These are phyloP conservation scores for Colletotrichum coccodes DNA, from an alignment of 2,329 filamentous ascomycete species.

Conservation along the genomic window DNA sequence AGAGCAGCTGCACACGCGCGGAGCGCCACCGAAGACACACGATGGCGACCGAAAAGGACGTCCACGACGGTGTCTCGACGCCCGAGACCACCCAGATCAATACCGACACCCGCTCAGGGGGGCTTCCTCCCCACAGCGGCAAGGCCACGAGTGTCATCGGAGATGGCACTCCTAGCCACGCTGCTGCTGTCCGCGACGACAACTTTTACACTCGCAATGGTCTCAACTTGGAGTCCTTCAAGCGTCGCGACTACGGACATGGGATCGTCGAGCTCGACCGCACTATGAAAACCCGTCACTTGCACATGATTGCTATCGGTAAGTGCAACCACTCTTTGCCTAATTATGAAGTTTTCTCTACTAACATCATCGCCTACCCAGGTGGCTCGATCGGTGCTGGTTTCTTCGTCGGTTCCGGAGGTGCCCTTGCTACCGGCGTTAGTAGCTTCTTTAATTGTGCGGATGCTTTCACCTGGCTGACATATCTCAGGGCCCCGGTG, in stretches of 20 bases:
- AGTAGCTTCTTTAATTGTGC: conserved; percentile 32
- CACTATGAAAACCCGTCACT: conserved; percentile 56
- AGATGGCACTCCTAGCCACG: not conserved
- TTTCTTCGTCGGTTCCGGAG: conserved; percentile 70
- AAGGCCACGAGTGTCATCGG: not conserved
- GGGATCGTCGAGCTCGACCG: conserved; percentile 39
- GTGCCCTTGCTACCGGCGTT: conserved; percentile 58
- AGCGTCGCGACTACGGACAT: conserved; percentile 34
- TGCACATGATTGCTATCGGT: conserved; percentile 63
- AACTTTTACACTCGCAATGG: conserved; percentile 36
- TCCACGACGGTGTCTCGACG: conserved; percentile 26
- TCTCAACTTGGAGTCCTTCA: conserved; percentile 38
- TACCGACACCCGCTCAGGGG: conserved; percentile 2
- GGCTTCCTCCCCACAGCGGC: not conserved
- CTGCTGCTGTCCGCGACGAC: conserved; percentile 2
- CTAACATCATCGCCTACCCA: not conserved
- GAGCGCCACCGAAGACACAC: not conserved
- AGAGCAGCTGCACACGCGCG: not conserved
- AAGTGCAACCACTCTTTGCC: not conserved
- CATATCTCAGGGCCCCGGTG: conserved; percentile 42
- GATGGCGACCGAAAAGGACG: conserved; percentile 22
- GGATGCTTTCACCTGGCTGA: not conserved
- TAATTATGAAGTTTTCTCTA: rapidly evolving
- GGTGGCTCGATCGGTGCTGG: conserved; percentile 64
- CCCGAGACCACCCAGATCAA: conserved; percentile 26